A percentile compares a stretch with the other conserved stretches of the same genome.
Conservation (phyloP, 352 stramenopile species). For the Phytophthora idaei region DNA sequence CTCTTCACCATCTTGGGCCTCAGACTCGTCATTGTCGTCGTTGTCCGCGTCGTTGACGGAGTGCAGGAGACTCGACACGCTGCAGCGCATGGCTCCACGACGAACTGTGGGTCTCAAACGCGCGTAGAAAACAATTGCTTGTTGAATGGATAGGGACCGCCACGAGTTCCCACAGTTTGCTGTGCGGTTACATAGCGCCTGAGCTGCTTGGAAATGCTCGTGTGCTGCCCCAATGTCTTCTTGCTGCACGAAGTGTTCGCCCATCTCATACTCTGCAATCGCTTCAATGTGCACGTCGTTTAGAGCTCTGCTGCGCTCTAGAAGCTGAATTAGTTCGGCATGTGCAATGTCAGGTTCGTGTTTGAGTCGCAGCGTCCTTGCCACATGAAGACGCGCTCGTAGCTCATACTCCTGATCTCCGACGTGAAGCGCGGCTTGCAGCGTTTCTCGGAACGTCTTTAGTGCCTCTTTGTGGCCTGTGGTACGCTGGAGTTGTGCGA, state of each 20-base stretch:
- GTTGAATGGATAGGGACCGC: conserved; percentile 48
- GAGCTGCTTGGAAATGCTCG: conserved; percentile 44
- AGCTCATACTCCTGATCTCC: conserved; percentile 54
- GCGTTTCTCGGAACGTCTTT: conserved; percentile 50
- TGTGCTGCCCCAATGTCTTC: conserved; percentile 48
- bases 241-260: conserved; percentile 42
- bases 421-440: conserved; percentile 42
- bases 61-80: conserved; percentile 19
- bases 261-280: conserved; percentile 57
- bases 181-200: conserved; percentile 54
- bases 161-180: conserved; percentile 42
- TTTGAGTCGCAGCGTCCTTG: conserved; percentile 38
- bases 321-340: conserved; percentile 46
- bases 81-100: conserved; percentile 40
- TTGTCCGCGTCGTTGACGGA: conserved; percentile 13
- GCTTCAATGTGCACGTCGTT: conserved; percentile 51
- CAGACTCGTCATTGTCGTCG: conserved; percentile 5
- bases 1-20: conserved; percentile 4
- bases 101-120: conserved; percentile 36
- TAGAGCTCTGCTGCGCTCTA: conserved; percentile 42
- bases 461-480: conserved; percentile 46
- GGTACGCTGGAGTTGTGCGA: conserved; percentile 42
- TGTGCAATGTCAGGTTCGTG: conserved; percentile 46
- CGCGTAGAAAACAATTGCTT: conserved; percentile 63
- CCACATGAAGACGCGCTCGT: conserved; percentile 46